Evolutionary conservation across 2,329 filamentous ascomycete genomes (phyloP).

Genomic region (Penicillium paneum): DNA sequence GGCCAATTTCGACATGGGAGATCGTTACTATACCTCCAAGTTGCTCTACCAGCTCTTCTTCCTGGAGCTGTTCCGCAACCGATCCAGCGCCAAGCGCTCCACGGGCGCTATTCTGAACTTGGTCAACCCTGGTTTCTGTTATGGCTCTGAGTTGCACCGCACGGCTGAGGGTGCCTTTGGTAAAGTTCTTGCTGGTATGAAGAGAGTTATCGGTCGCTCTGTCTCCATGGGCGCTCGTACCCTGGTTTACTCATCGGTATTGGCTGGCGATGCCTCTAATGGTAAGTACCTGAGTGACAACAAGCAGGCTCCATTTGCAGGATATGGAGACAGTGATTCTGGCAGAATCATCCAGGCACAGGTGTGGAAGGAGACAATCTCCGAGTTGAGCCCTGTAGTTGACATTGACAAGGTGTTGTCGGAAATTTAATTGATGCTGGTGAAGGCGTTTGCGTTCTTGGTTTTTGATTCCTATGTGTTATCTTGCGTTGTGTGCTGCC

Average conservation of each 20-base stretch:
- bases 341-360: not conserved
- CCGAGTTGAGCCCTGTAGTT: not conserved
- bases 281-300: not conserved
- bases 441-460: too few relatives aligned
- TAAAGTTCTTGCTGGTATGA: not conserved
- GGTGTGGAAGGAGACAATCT: not conserved
- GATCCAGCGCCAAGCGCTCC: not conserved
- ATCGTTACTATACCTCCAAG: not conserved
- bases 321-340: not conserved
- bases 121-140: not conserved
- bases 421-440: not conserved
- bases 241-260: not conserved
- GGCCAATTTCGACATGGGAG: not conserved
- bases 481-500: too few relatives aligned
- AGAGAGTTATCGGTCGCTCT: not conserved
- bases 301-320: not conserved
- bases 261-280: not conserved
- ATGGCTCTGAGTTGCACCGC: constrained; percentile 1
- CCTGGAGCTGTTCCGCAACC: not conserved
- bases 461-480: too few relatives aligned
- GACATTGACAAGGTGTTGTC: not conserved
- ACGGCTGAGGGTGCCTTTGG: not conserved
- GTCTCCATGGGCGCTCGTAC: not conserved
- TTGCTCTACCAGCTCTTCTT: not conserved
- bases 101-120: not conserved